Evolutionary conservation across 164 flowering plant genomes (phyloP), one percentile per base, ranked within the genome.

Genomic region (Sextonia rubra): DNA sequence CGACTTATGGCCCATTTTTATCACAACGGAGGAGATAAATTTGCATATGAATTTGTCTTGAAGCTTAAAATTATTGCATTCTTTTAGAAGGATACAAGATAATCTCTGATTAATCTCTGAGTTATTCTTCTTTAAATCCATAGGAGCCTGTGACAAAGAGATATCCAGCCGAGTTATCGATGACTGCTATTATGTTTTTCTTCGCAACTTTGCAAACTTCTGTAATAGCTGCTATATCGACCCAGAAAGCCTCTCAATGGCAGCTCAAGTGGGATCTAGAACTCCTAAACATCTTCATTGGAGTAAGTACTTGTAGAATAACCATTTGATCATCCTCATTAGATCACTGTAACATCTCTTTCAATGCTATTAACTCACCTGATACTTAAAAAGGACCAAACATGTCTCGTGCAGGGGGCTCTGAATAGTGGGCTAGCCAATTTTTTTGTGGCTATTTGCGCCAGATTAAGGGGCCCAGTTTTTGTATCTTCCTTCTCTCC

Each of bases 101-200:
- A 7, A 9, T 37, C 44, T 32, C 44, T 37, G 44, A 37, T 5
- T 37, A 7, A 9, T 37, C 44, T 32, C 44, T 37, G 44, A 37
- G 2, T 4, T 25, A 2, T 61, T 25, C 29, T 61, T 61, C 26
- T 61, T 17, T 47, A 0, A 9, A 60, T 11, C 12, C 49, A 26
- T 23, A 76, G 78, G 74, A 71, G 61, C 68, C 74, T 4, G 72
- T 76, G 75, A 71, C 75, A 48, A 76, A 25, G 74, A 71, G 47
- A 58, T 76, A 66, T 26, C 78, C 75, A 23, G 75, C 75, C 3
- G 78, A 76, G 71, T 49, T 76, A 56, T 66, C 78, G 1, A 66
- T 76, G 74, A 76, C 78, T 12, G 62, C 71, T 12, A 76, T 76
- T 48, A 71, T 76, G 78, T 76, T 76, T 67, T 66, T 76, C 61